Evolutionary conservation across 2,329 filamentous ascomycete genomes (phyloP), one percentile per base, ranked within the genome.

Genomic region (Colletotrichum sp.): DNA sequence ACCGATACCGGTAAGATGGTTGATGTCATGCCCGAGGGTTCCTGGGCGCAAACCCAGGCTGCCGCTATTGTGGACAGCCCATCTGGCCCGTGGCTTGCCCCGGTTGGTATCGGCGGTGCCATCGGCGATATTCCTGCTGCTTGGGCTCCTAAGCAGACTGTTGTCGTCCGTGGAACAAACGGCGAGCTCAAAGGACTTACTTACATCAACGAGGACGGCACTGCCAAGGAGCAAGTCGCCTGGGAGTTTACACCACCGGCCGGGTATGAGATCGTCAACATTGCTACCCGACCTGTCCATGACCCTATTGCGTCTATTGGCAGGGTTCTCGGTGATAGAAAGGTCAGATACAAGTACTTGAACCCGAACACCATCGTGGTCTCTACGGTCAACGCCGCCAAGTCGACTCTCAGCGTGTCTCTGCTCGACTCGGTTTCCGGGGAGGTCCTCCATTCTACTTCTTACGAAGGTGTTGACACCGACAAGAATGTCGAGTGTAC

Each of bases 331-430:
- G 96, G 96, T 30, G 94, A 99, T 81, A 92, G 97, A 59, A 93
- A 93, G n/a, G 97, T 99, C 64, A 91, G 96, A 78, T 99, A 99
- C 91, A 99, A 99, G 86, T 99, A 99, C 83, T 87, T 99, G 55
- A 98, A 98, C 86, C 92, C 95, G 1, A 98, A 98, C 85, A 90
- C 95, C 8, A 89, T 96, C 4, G 90, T 99, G 1, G 89, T 98
- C 62, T 95, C 94, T 2, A 89, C 95, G 2, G 86, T 93, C 4
- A 89, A 93, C 39, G 90, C 93, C 26, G 86, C 87, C 13, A 81
- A 89, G 4, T 89, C 88, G 5, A 89, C 89, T 1, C 91, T 95
- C 9, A 93, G 92, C 0, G 89, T 98, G 77, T 96, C 96, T 81
- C 89, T 99, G 13, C 84, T 99, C 16, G 96, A 99, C 82, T 95